phyloP scores from a whole-genome alignment of 176 grass and related monocot species.

The Carex kokanica region DNA sequence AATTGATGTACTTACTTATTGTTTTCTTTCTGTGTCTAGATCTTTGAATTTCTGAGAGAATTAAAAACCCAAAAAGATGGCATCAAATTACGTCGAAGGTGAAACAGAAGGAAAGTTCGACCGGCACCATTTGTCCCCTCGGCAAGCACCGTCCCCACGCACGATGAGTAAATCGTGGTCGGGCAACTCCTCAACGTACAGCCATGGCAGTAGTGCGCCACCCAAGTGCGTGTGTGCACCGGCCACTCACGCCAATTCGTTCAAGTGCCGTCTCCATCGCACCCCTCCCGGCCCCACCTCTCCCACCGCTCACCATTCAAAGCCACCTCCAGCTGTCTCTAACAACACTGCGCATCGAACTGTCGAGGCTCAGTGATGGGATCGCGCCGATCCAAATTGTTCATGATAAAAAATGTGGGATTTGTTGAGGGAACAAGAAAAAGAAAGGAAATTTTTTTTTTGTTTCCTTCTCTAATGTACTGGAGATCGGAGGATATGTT shows the following conservation, averaged over 20 bases:
- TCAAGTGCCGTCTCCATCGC: conserved; percentile 95
- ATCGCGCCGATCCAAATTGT: background rate
- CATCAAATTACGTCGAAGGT: conserved; percentile 63
- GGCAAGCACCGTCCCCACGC: conserved; percentile 41
- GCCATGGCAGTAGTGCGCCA: conserved; percentile 19
- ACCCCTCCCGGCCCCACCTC: conserved; percentile 7
- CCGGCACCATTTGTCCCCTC: conserved; percentile 11
- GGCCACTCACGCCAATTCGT: conserved; percentile 69
- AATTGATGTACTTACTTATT: background rate
- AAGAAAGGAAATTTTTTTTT: conserved; percentile 13
- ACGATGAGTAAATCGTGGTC: conserved; percentile 34
- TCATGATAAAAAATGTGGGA: background rate
- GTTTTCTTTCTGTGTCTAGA: background rate
- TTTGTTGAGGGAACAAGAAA: conserved; percentile 10
- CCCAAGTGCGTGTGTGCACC: conserved; percentile 87
- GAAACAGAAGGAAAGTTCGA: conserved; percentile 45
- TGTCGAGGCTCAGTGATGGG: conserved; percentile 59
- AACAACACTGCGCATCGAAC: conserved; percentile 32
- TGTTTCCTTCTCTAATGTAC: conserved; percentile 8
- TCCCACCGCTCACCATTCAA: background rate
- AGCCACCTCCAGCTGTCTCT: conserved; percentile 15
- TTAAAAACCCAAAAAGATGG: conserved; percentile 29
- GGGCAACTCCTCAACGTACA: conserved; percentile 28
- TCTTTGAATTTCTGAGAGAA: background rate
- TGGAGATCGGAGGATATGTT: conserved; percentile 1